Evolutionary conservation across 805 yeast genomes (phyloP).

Genomic region (Clavispora fructus): DNA sequence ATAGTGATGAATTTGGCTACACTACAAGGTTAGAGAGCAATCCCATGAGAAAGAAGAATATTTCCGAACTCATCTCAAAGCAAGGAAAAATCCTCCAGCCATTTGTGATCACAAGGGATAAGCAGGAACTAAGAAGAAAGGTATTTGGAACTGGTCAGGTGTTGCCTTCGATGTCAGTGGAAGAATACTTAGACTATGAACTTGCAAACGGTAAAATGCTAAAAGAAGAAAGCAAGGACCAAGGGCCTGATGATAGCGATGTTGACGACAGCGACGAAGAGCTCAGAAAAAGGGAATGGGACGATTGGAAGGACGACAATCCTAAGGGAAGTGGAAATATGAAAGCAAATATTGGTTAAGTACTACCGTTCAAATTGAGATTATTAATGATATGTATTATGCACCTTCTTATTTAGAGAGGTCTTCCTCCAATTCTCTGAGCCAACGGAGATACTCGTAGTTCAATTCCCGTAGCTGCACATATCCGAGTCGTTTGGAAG

Average conservation of each 20-base stretch:
- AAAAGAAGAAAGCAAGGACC: conserved; percentile 37
- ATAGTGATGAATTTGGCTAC: conserved; percentile 37
- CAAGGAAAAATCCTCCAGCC: conserved; percentile 81
- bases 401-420: conserved; percentile 4
- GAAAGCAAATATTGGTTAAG: conserved; percentile 37
- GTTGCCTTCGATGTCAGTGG: conserved; percentile 91
- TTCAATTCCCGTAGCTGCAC: conserved; percentile 25
- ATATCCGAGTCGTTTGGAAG: conserved; percentile 14
- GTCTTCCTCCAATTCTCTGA: conserved; percentile 26
- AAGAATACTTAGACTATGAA: conserved; percentile 85
- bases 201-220: conserved; percentile 78
- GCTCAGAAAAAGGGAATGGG: conserved; percentile 82
- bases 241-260: conserved; percentile 34
- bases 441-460: conserved; percentile 32
- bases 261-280: conserved; percentile 60
- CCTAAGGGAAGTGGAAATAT: conserved; percentile 91
- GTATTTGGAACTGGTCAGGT: conserved; percentile 91
- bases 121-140: conserved; percentile 52
- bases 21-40: conserved; percentile 59
- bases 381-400: background rate
- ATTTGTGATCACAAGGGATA: conserved; percentile 60
- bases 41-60: conserved; percentile 26
- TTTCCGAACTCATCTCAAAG: conserved; percentile 47
- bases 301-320: conserved; percentile 82
- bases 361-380: background rate